Percentiles rank a stretch among this genome's conserved stretches.
These are phyloP conservation scores for Lepidopterella palustris DNA, from an alignment of 495 filamentous ascomycete genomes.

Conservation along the genomic window DNA sequence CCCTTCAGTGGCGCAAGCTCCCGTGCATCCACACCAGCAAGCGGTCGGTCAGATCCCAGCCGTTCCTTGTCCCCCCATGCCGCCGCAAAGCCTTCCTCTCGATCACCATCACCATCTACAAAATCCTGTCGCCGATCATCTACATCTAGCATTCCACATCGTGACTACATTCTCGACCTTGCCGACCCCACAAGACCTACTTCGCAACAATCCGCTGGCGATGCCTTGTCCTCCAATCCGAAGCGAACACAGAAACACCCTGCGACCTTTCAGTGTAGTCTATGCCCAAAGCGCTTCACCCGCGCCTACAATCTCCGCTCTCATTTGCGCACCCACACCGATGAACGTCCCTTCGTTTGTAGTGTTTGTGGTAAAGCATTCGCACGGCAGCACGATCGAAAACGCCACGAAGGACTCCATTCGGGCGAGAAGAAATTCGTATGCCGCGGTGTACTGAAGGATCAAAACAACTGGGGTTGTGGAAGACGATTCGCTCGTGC, in stretches of 20 bases:
- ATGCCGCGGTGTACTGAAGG: constrained; percentile 81
- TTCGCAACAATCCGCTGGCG: constrained; percentile 43
- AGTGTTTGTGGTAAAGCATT: constrained; percentile 86
- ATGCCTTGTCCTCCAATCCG: constrained; percentile 26
- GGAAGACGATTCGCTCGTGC: constrained; percentile 89
- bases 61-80: constrained; percentile 59
- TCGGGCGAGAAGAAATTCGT: constrained; percentile 69
- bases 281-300: constrained; percentile 46
- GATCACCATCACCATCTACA: constrained; percentile 52
- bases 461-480: constrained; percentile 83
- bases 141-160: constrained; percentile 72
- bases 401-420: constrained; percentile 42
- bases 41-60: constrained; percentile 13
- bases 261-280: constrained; percentile 41
- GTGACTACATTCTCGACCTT: constrained; percentile 87
- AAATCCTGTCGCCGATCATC: constrained; percentile 65
- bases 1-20: constrained; percentile 33
- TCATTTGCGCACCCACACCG: constrained; percentile 43
- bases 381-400: constrained; percentile 41
- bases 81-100: constrained; percentile 26
- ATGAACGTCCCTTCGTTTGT: constrained; percentile 44
- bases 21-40: constrained; percentile 29
- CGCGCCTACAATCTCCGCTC: constrained; percentile 45
- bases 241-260: constrained; percentile 93
- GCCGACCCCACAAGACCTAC: constrained; percentile 80